Percentiles rank a stretch among this genome's conserved stretches.
Evolutionary conservation across 192 early-diverging fungal species (phyloP).

Genomic region (Podochytrium sp.): DNA sequence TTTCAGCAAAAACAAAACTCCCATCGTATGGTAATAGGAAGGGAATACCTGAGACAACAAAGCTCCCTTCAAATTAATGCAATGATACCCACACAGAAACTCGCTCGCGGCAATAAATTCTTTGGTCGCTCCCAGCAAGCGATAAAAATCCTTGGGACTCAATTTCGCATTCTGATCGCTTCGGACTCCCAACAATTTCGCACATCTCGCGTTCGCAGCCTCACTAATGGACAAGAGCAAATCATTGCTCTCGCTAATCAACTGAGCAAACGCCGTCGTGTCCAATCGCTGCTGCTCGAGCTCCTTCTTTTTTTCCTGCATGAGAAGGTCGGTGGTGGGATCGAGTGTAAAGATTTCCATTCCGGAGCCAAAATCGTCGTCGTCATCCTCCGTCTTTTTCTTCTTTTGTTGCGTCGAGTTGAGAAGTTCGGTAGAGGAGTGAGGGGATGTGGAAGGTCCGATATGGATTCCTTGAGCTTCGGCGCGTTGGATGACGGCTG

Average conservation of each 20-base stretch:
- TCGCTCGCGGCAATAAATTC: constrained; percentile 85
- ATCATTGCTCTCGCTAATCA: constrained; percentile 72
- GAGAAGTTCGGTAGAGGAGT: constrained; percentile 8
- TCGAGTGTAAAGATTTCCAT: constrained; percentile 10
- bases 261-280: constrained; percentile 51
- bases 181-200: constrained; percentile 84
- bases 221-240: constrained; percentile 83
- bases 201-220: constrained; percentile 82
- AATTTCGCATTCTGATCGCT: constrained; percentile 89
- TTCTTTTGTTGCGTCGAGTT: not conserved
- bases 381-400: constrained; percentile 44
- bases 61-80: constrained; percentile 88
- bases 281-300: not conserved
- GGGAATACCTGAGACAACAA: constrained; percentile 87
- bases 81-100: constrained; percentile 77
- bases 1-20: no score
- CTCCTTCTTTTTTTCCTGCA: constrained; percentile 6
- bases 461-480: constrained; percentile 51
- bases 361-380: constrained; percentile 49
- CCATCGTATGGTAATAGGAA: not conserved
- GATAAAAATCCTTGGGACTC: constrained; percentile 85
- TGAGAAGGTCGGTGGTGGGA: not conserved
- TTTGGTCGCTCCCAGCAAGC: constrained; percentile 78
- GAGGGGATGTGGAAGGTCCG: constrained; percentile 25
- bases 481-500: constrained; percentile 66